A percentile compares a stretch with the other conserved stretches of the same genome.
These are phyloP conservation scores for Fusarium zealandicum DNA, from an alignment of 2,329 filamentous ascomycete genomes.

Conservation along the genomic window DNA sequence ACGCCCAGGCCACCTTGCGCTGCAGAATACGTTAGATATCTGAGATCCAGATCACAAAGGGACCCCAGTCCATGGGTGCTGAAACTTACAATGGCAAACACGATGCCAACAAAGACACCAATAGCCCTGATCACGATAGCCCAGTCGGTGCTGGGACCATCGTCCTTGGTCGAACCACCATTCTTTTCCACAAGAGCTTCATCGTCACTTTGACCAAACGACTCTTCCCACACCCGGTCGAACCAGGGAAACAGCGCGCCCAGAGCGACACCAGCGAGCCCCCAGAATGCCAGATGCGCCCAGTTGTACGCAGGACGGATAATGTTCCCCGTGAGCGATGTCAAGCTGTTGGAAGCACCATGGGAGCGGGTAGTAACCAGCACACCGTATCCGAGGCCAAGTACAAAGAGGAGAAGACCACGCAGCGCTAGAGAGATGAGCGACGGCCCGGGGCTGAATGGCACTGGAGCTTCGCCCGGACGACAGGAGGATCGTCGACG, in stretches of 20 bases:
- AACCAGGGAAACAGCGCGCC: conserved; percentile 86
- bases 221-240: conserved; percentile 75
- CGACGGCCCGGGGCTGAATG: conserved; percentile 40
- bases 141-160: conserved; percentile 71
- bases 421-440: conserved; percentile 63
- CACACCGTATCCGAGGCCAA: conserved; percentile 84
- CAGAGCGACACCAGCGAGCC: conserved; percentile 75
- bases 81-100: conserved; percentile 76
- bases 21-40: conserved; percentile 47
- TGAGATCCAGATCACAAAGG: neutral
- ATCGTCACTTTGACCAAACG: conserved; percentile 50
- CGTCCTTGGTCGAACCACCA: conserved; percentile 38
- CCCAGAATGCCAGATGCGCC: conserved; percentile 83
- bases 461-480: conserved; percentile 31
- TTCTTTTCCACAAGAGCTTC: conserved; percentile 43
- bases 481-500: conserved; percentile 49
- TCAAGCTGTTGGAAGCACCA: conserved; percentile 66
- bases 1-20: conserved; percentile 92
- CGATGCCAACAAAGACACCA: conserved; percentile 67
- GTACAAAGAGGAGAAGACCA: conserved; percentile 72
- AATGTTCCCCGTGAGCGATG: conserved; percentile 62
- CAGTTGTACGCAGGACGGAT: conserved; percentile 58
- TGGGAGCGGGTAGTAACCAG: conserved; percentile 79
- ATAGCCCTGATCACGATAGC: conserved; percentile 66
- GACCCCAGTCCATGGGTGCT: neutral